A percentile compares a stretch with the other conserved stretches of the same genome.
These are phyloP conservation scores for Mortierella sp. DNA, from an alignment of 371 early-diverging fungal species.

Conservation along the genomic window DNA sequence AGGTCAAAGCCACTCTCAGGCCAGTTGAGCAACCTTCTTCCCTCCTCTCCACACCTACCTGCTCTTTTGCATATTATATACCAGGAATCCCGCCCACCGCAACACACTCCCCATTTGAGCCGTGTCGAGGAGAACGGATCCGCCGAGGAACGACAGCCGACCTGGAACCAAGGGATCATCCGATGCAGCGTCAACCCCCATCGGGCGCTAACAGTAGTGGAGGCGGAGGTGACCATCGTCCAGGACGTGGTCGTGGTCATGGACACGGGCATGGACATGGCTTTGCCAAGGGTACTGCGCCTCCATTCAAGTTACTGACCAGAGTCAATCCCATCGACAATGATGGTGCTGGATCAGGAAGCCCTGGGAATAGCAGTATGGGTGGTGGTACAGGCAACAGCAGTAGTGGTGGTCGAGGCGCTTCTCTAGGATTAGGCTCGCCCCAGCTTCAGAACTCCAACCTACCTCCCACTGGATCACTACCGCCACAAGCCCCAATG, in stretches of 20 bases:
- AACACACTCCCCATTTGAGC: no score
- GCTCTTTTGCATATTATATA: no score
- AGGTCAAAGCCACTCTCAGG: no score
- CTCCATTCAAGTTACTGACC: slow-evolving; percentile 30
- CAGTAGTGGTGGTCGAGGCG: background rate
- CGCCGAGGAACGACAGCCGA: no score
- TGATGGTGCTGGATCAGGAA: background rate
- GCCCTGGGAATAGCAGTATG: background rate
- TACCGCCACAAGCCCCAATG: background rate
- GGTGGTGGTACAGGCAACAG: background rate
- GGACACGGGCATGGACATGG: slow-evolving; percentile 18
- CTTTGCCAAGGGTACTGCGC: slow-evolving; percentile 10
- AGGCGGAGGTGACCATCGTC: slow-evolving; percentile 5
- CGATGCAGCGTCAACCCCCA: slow-evolving; percentile 37
- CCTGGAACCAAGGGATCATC: no score
- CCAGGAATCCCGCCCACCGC: no score
- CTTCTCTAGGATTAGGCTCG: background rate
- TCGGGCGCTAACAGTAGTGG: slow-evolving; percentile 24
- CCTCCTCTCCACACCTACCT: no score
- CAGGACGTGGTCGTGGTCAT: slow-evolving; percentile 12
- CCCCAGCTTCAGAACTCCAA: background rate
- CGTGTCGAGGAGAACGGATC: no score
- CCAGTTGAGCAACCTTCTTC: no score
- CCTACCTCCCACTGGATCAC: background rate
- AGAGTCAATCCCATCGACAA: slow-evolving; percentile 3